These are phyloP conservation scores for Globisporangium recalcitrans DNA, from an alignment of 352 stramenopile genomes.

Conservation along the genomic window DNA sequence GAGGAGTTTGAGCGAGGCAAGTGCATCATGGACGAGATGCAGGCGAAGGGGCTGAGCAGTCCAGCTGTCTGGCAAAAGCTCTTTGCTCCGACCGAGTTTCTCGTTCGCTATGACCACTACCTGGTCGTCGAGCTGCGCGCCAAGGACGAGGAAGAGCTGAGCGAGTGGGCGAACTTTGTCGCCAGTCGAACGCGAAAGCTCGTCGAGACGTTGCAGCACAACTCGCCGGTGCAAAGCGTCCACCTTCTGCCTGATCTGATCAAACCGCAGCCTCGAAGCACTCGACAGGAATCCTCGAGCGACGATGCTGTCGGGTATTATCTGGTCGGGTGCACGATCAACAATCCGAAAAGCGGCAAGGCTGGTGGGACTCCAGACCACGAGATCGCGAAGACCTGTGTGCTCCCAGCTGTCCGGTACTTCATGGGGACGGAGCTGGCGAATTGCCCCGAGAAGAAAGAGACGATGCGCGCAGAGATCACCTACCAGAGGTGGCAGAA, in stretches of 20 bases:
- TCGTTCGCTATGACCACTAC: conserved; percentile 84
- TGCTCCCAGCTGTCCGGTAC: conserved; percentile 62
- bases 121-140: conserved; percentile 57
- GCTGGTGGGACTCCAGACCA: conserved; percentile 15
- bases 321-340: conserved; percentile 64
- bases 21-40: conserved; percentile 71
- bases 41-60: conserved; percentile 50
- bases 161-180: conserved; percentile 72
- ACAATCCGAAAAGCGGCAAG: not conserved
- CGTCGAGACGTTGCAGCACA: conserved; percentile 77
- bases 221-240: conserved; percentile 46
- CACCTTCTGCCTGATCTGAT: conserved; percentile 70
- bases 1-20: conserved; percentile 76
- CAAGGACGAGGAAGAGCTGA: conserved; percentile 49
- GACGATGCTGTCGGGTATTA: conserved; percentile 42
- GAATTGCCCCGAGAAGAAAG: conserved; percentile 47
- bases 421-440: conserved; percentile 76
- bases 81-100: conserved; percentile 67
- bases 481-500: conserved; percentile 64
- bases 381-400: conserved; percentile 34
- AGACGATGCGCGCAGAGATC: conserved; percentile 56
- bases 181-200: conserved; percentile 79
- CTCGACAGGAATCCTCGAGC: not conserved
- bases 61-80: conserved; percentile 71
- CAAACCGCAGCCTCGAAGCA: conserved; percentile 17